Evolutionary conservation across 768 basidiomycete species (phyloP).

Genomic region (Xerocomellus dryophilus): DNA sequence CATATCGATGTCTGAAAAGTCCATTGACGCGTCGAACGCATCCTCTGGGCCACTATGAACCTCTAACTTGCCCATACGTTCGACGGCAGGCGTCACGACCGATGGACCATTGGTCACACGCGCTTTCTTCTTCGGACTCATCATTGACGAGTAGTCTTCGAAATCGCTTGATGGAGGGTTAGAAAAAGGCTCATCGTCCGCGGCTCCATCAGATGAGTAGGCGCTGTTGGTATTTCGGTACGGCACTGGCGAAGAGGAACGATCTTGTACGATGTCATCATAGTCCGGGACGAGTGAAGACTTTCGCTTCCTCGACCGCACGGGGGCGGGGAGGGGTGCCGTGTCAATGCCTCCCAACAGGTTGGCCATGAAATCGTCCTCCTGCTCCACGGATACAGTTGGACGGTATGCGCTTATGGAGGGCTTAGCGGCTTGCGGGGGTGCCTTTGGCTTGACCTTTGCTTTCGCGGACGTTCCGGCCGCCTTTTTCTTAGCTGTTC

Average conservation of each 20-base stretch:
- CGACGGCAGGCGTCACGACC: conserved; percentile 52
- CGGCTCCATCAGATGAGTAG: conserved; percentile 37
- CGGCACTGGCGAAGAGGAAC: conserved; percentile 40
- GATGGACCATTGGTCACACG: conserved; percentile 41
- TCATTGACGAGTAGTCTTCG: conserved; percentile 49
- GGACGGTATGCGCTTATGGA: conserved; percentile 82
- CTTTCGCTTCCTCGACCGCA: conserved; percentile 62
- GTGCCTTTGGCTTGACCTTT: conserved; percentile 44
- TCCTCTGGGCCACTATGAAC: conserved; percentile 51
- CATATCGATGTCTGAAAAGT: conserved; percentile 59
- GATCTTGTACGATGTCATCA: conserved; percentile 25
- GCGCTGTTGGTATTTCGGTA: conserved; percentile 35
- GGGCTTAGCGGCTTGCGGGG: conserved; percentile 49
- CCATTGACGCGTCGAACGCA: conserved; percentile 47
- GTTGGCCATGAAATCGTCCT: conserved; percentile 85
- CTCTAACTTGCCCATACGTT: conserved; percentile 56
- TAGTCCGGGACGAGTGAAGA: conserved; percentile 48
- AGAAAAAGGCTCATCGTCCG: conserved; percentile 24
- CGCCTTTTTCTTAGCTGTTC: conserved; percentile 29
- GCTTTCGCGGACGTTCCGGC: conserved; percentile 27
- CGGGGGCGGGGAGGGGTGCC: conserved; percentile 36
- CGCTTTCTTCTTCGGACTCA: conserved; percentile 70
- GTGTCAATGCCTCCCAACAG: conserved; percentile 73
- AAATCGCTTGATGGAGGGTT: conserved; percentile 42
- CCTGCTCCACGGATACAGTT: conserved; percentile 69